phyloP scores from a whole-genome alignment of 805 yeast genomes.

The Kodamaea neixiangensis region DNA sequence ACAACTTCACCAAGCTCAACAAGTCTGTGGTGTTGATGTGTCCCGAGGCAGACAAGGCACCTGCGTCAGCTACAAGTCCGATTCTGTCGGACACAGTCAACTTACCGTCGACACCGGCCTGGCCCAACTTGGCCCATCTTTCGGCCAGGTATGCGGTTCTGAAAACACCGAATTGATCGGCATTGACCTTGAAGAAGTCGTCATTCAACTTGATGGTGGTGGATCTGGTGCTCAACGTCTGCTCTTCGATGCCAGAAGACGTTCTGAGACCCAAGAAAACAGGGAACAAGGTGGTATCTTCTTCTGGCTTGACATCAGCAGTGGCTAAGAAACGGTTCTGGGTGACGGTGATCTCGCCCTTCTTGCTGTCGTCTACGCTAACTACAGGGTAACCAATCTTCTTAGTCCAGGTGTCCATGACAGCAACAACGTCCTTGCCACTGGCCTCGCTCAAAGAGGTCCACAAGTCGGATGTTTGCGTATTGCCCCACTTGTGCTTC shows the following conservation, averaged over 20 bases:
- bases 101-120: constrained; percentile 55
- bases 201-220: constrained; percentile 45
- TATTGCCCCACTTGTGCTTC: constrained; percentile 76
- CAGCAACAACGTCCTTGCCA: constrained; percentile 69
- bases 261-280: constrained; percentile 69
- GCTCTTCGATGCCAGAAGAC: constrained; percentile 57
- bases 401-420: constrained; percentile 81
- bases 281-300: constrained; percentile 67
- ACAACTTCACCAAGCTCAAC: constrained; percentile 57
- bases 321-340: constrained; percentile 77
- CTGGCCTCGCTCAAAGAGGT: constrained; percentile 65
- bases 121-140: constrained; percentile 69
- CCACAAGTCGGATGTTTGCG: constrained; percentile 78
- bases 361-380: constrained; percentile 57
- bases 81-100: constrained; percentile 76
- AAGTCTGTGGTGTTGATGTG: constrained; percentile 61
- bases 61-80: constrained; percentile 80
- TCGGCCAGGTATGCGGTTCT: constrained; percentile 69
- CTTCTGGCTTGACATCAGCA: constrained; percentile 76
- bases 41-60: constrained; percentile 70
- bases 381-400: constrained; percentile 78
- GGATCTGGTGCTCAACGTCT: constrained; percentile 50
- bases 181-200: constrained; percentile 69
- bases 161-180: constrained; percentile 73
- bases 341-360: constrained; percentile 52